Conservation (phyloP, 1,284 basidiomycete species). For the Earliella scabrosa region DNA sequence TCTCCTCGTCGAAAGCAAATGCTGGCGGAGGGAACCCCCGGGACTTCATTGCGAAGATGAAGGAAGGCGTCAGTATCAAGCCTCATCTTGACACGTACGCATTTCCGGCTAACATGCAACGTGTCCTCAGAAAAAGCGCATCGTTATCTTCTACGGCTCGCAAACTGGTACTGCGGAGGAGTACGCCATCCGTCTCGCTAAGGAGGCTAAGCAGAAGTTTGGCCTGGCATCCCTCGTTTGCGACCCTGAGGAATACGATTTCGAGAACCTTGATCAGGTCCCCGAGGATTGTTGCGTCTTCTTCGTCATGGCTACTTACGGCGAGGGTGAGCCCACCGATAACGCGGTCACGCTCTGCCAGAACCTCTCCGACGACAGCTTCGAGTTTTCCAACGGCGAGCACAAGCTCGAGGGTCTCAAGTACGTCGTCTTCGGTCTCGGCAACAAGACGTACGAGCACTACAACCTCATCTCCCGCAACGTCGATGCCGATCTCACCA, state of each 20-base stretch:
- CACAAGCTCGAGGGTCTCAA: conserved; percentile 86
- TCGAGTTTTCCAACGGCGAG: conserved; percentile 85
- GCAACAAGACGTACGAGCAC: conserved; percentile 96
- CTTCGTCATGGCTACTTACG: conserved; percentile 98
- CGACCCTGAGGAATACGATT: conserved; percentile 97
- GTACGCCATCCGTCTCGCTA: conserved; percentile 91
- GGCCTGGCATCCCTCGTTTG: conserved; percentile 93
- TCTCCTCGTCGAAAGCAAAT: conserved; percentile 46
- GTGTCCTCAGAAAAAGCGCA: conserved; percentile 81
- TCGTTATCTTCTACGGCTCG: conserved; percentile 95
- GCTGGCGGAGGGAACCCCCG: conserved; percentile 82
- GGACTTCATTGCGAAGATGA: conserved; percentile 92
- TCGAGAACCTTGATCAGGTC: conserved; percentile 91
- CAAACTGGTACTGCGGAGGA: conserved; percentile 98
- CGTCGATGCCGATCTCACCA: conserved; percentile 75
- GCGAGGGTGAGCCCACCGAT: conserved; percentile 98
- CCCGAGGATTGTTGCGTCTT: conserved; percentile 87
- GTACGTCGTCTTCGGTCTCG: conserved; percentile 95
- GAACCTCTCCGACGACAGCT: conserved; percentile 85
- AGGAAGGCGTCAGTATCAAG: conserved; percentile 71
- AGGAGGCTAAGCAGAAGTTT: conserved; percentile 93
- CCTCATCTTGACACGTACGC: not conserved
- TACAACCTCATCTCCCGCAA: conserved; percentile 90
- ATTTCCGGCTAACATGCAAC: conserved; percentile 15
- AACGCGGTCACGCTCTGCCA: conserved; percentile 97